Conservation (phyloP, 495 filamentous ascomycete genomes). For the Neurospora pannonica region DNA sequence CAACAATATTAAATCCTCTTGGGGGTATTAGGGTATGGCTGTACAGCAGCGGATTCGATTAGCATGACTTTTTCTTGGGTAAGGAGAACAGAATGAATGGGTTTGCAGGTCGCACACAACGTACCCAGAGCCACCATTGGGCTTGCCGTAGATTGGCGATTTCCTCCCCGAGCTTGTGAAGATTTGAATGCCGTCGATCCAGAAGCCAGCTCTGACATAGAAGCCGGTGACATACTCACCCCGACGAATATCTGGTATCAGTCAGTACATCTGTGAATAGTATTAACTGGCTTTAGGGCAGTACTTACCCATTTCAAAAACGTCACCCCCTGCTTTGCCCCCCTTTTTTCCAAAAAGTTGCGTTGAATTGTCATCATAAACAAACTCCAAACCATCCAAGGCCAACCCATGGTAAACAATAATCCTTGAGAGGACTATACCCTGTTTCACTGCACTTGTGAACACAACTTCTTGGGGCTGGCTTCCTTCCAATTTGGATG, state of each 20-base stretch:
- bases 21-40: constrained; percentile 88
- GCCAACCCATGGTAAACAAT: constrained; percentile 70
- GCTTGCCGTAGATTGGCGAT: constrained; percentile 78
- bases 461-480: constrained; percentile 66
- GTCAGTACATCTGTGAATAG: constrained; percentile 1
- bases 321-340: constrained; percentile 63
- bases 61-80: not conserved
- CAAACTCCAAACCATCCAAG: constrained; percentile 83
- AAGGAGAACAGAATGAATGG: not conserved
- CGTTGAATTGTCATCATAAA: constrained; percentile 77
- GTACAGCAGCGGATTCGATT: constrained; percentile 5
- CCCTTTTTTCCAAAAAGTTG: constrained; percentile 86
- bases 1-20: constrained; percentile 79
- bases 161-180: constrained; percentile 78
- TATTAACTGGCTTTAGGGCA: not conserved
- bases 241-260: constrained; percentile 57
- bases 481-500: constrained; percentile 61
- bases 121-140: constrained; percentile 74
- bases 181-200: constrained; percentile 88
- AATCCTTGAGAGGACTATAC: constrained; percentile 65
- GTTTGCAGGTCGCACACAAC: constrained; percentile 1
- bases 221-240: constrained; percentile 88
- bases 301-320: constrained; percentile 64
- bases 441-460: constrained; percentile 55
- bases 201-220: constrained; percentile 66